Conservation (phyloP, 2,329 filamentous ascomycete genomes). For the Paramyrothecium sp. region DNA sequence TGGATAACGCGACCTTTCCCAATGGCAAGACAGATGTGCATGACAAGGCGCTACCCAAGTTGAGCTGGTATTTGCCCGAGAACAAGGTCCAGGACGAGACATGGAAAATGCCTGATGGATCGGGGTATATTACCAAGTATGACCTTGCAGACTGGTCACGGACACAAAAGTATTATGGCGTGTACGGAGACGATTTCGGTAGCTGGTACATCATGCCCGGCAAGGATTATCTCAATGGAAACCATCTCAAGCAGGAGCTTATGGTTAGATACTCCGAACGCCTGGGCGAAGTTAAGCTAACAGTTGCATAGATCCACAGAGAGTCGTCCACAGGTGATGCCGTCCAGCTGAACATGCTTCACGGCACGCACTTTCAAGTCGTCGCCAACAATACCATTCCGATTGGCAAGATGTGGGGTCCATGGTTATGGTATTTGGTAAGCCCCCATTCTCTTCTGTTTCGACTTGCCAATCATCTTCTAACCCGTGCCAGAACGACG, state of each 20-base stretch:
- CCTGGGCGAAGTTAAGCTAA: neutral
- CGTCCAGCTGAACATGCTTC: constrained; percentile 1
- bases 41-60: neutral
- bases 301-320: neutral
- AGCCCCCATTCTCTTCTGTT: neutral
- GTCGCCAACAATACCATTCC: neutral
- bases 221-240: neutral
- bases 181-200: neutral
- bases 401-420: neutral
- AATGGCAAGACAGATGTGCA: neutral
- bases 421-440: neutral
- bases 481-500: neutral
- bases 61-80: neutral
- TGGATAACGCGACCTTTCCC: neutral
- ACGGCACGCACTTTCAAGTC: constrained; percentile 1
- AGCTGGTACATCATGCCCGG: neutral
- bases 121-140: neutral
- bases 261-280: neutral
- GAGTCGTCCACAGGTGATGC: neutral
- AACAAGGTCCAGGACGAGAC: neutral
- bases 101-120: neutral
- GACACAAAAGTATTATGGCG: neutral
- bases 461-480: no score
- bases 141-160: neutral
- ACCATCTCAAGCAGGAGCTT: constrained; percentile 1